These are phyloP conservation scores for Monilinia fructicola DNA, from an alignment of 2,329 filamentous ascomycete species.

Conservation along the genomic window DNA sequence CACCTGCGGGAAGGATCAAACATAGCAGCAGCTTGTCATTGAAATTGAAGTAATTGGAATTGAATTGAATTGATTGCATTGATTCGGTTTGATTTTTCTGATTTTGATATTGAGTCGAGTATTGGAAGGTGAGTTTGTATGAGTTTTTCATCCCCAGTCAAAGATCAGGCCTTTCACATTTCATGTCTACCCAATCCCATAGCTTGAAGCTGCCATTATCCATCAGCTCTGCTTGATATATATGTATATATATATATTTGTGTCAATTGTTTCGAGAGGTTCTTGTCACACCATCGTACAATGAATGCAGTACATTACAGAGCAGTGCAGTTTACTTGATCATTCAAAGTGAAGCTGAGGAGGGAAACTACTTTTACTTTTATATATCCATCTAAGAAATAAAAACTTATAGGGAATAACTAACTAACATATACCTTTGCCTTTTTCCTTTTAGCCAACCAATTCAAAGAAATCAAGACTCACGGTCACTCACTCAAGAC, in stretches of 20 bases:
- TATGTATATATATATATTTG: not conserved
- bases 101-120: slow-evolving; percentile 24
- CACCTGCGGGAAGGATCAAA: slow-evolving; percentile 39
- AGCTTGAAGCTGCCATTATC: not conserved
- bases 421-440: not conserved
- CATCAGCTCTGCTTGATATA: not conserved
- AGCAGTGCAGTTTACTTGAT: not conserved
- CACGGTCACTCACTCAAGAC: not conserved
- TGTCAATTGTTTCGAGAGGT: not conserved
- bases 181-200: not conserved
- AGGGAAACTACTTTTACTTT: slow-evolving; percentile 7
- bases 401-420: not conserved
- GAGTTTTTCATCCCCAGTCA: not conserved
- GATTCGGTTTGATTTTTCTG: slow-evolving; percentile 21
- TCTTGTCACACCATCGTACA: not conserved
- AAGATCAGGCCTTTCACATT: not conserved
- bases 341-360: not conserved
- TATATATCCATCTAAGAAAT: not conserved
- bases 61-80: slow-evolving; percentile 6
- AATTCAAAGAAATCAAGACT: not conserved
- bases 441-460: not conserved
- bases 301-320: not conserved
- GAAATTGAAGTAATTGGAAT: not conserved
- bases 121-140: slow-evolving; percentile 35
- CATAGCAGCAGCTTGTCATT: slow-evolving; percentile 16